Percentiles rank a stretch among this genome's conserved stretches.
Evolutionary conservation across 1,284 basidiomycete genomes (phyloP).

Genomic region (Pterulicium gracile): DNA sequence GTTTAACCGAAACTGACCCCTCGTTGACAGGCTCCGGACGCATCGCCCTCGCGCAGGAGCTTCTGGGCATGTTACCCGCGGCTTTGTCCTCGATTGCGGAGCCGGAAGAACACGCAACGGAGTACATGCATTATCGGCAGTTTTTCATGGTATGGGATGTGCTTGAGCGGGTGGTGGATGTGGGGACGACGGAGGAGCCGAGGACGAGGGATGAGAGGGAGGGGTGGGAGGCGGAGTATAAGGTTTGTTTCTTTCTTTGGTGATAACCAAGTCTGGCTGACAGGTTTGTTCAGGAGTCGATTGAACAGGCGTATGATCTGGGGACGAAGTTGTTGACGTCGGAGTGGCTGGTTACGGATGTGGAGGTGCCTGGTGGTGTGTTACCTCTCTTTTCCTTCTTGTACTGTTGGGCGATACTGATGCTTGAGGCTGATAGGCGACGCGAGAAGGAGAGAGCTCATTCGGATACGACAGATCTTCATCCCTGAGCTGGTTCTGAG

Average conservation of each 20-base stretch:
- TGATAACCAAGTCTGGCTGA: background rate
- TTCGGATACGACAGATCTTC: slow-evolving; percentile 79
- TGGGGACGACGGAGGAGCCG: slow-evolving; percentile 37
- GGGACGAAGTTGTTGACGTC: slow-evolving; percentile 59
- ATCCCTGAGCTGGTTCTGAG: slow-evolving; percentile 87
- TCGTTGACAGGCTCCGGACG: slow-evolving; percentile 52
- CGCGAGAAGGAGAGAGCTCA: slow-evolving; percentile 57
- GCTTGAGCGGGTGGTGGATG: slow-evolving; percentile 45
- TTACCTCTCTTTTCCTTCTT: slow-evolving; percentile 5
- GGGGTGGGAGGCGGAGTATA: slow-evolving; percentile 57
- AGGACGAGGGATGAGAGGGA: slow-evolving; percentile 47
- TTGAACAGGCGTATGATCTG: slow-evolving; percentile 49
- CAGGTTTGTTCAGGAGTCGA: slow-evolving; percentile 27
- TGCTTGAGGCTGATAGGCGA: slow-evolving; percentile 26
- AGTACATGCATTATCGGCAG: slow-evolving; percentile 65
- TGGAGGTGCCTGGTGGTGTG: slow-evolving; percentile 31
- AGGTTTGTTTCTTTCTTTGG: slow-evolving; percentile 26
- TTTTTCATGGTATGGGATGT: slow-evolving; percentile 65
- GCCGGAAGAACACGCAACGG: slow-evolving; percentile 52
- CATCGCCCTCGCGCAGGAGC: slow-evolving; percentile 55
- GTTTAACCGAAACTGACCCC: too few species aligned
- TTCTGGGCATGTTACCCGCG: slow-evolving; percentile 57
- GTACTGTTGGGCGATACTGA: background rate
- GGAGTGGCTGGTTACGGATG: slow-evolving; percentile 61
- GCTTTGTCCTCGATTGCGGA: slow-evolving; percentile 49